Evolutionary conservation across 495 filamentous ascomycete genomes (phyloP).

Genomic region (Collariella sp.): DNA sequence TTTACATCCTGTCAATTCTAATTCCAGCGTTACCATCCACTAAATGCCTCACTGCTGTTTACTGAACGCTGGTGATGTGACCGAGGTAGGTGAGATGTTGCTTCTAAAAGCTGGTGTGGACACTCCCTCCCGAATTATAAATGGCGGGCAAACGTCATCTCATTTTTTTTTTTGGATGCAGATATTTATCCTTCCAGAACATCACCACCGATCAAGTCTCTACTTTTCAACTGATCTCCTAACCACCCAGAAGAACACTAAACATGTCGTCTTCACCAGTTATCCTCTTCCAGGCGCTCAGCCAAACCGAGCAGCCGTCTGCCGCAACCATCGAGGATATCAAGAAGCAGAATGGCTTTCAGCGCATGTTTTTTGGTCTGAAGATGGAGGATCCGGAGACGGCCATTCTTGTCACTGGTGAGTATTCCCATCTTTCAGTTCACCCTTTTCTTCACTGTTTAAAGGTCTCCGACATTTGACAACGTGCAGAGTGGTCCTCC

Average conservation of each 20-base stretch:
- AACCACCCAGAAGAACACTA: background rate
- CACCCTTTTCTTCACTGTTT: background rate
- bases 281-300: conserved; percentile 8
- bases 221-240: background rate
- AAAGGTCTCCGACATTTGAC: background rate
- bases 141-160: background rate
- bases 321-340: background rate
- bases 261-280: conserved; percentile 2
- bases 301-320: background rate
- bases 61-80: background rate
- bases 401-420: conserved; percentile 10
- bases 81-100: background rate
- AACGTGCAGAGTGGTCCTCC: conserved; percentile 8
- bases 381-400: conserved; percentile 14
- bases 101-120: background rate
- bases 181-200: too few species aligned
- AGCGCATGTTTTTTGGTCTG: conserved; percentile 8
- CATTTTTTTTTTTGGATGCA: background rate
- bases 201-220: too few species aligned
- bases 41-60: background rate
- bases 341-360: conserved; percentile 7
- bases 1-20: conserved; percentile 12
- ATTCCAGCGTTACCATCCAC: conserved; percentile 4
- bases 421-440: background rate
- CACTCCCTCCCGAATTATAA: background rate